phyloP scores from a whole-genome alignment of 2,329 filamentous ascomycete genomes.

The Trematosphaeria pertusa region DNA sequence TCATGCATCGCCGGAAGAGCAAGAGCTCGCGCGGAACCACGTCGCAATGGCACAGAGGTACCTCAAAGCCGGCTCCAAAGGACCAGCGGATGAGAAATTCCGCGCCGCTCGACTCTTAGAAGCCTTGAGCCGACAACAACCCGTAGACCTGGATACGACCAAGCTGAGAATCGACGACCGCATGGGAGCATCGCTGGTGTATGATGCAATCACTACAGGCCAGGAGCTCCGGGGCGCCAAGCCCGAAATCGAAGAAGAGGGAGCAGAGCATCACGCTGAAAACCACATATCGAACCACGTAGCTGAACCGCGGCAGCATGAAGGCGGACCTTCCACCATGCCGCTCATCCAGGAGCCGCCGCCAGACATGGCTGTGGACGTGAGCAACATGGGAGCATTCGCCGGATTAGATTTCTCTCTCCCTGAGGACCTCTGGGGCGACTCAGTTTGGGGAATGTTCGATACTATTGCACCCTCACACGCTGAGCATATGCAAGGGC shows the following conservation, averaged over 20 bases:
- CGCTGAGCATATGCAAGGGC: no score
- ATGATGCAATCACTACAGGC: slow-evolving; percentile 25
- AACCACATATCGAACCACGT: not conserved
- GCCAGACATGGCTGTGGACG: slow-evolving; percentile 1
- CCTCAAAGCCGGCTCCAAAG: slow-evolving; percentile 17
- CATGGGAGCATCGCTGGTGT: slow-evolving; percentile 26
- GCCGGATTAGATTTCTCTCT: slow-evolving; percentile 23
- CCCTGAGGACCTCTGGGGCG: slow-evolving; percentile 30
- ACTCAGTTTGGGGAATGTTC: slow-evolving; percentile 32
- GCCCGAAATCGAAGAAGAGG: slow-evolving; percentile 16
- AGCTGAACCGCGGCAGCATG: no score
- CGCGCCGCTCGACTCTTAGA: slow-evolving; percentile 24
- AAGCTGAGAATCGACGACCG: slow-evolving; percentile 27
- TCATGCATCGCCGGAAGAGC: slow-evolving; percentile 25
- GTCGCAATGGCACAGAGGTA: slow-evolving; percentile 28
- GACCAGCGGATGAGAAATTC: slow-evolving; percentile 18
- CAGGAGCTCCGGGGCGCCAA: slow-evolving; percentile 22
- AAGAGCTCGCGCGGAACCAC: slow-evolving; percentile 31
- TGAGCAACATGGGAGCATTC: slow-evolving; percentile 12
- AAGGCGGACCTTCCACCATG: not conserved
- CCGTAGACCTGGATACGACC: slow-evolving; percentile 21
- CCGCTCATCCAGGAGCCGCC: slow-evolving; percentile 4
- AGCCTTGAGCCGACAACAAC: slow-evolving; percentile 21
- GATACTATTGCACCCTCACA: slow-evolving; percentile 19
- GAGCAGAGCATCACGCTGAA: not conserved